Percentiles rank a stretch among this genome's conserved stretches.
phyloP scores from a whole-genome alignment of 1,139 yeast species.

The Suhomyces guaymorum region DNA sequence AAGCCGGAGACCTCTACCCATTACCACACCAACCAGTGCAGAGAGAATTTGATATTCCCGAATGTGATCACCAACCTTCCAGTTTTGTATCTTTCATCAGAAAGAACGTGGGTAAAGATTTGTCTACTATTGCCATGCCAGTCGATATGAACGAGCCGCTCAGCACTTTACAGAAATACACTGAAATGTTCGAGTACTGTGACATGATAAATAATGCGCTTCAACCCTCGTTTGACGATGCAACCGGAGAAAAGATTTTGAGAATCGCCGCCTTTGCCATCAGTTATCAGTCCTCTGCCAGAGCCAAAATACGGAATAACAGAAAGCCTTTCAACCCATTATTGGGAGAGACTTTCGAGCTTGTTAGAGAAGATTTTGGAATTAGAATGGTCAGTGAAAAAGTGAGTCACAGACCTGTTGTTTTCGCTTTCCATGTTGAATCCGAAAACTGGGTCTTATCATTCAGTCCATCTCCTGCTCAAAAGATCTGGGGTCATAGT shows the following conservation, averaged over 20 bases:
- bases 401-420: slow-evolving; percentile 79
- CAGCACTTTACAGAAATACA: slow-evolving; percentile 72
- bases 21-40: slow-evolving; percentile 53
- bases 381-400: slow-evolving; percentile 74
- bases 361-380: slow-evolving; percentile 76
- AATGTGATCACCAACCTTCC: slow-evolving; percentile 71
- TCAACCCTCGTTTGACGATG: slow-evolving; percentile 33
- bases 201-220: slow-evolving; percentile 65
- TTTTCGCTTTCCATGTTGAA: slow-evolving; percentile 79
- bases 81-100: slow-evolving; percentile 76
- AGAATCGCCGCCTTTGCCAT: slow-evolving; percentile 83
- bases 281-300: slow-evolving; percentile 65
- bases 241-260: slow-evolving; percentile 61
- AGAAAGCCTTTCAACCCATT: slow-evolving; percentile 94
- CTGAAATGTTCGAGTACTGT: slow-evolving; percentile 80
- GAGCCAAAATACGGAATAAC: slow-evolving; percentile 71
- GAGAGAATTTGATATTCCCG: slow-evolving; percentile 63
- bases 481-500: slow-evolving; percentile 94
- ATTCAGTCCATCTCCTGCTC: slow-evolving; percentile 77
- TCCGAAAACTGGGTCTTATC: slow-evolving; percentile 72
- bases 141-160: slow-evolving; percentile 92
- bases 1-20: slow-evolving; percentile 70
- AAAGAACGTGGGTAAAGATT: slow-evolving; percentile 89
- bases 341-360: slow-evolving; percentile 83
- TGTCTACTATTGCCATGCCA: slow-evolving; percentile 88